Evolutionary conservation across 2,329 filamentous ascomycete species (phyloP), one percentile per base, ranked within the genome.

Genomic region (Talaromyces sp.): DNA sequence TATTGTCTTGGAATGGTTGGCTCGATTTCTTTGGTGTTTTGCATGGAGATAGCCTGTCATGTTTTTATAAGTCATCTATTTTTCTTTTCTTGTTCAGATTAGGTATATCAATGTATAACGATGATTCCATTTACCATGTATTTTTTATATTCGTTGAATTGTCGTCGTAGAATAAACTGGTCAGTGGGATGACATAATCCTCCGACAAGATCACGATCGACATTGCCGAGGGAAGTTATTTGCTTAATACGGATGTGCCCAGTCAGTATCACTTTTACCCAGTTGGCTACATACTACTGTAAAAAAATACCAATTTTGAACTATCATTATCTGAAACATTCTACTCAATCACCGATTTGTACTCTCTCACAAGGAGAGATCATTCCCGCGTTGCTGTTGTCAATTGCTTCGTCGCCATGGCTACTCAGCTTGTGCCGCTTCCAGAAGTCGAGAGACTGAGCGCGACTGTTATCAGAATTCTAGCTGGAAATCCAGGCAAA

Each of bases 401-500:
- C n/a, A n/a, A n/a, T n/a, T n/a, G n/a, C n/a, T n/a, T n/a, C n/a
- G n/a, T 25, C 19, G 11, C 28, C 13, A 89, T 89, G 86, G 80
- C 84, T 58, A 75, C 79, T 36, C 79, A 82, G 62, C 79, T 91
- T 6, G 80, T 83, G 28, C 72, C 81, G 17, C 80, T 97, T 13
- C 85, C 86, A 4, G 84, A 88, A 61, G 83, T 96, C 53, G 86
- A 93, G 73, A 84, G 88, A 61, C 80, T 97, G 56, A 93, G 89
- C 68, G 82, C 88, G 19, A 78, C 83, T 13, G 88, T 92, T 45
- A 87, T 96, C 62, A 84, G 94, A 57, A 89, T 99, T 61, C 79
- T 97, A 17, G 94, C 88, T 59, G 91, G 89, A 8, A 99, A 99
- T 73, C 93, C 94, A 11, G 85, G 89, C 69, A 97, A 96, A 78